A percentile compares a stretch with the other conserved stretches of the same genome.
Conservation (phyloP, 2,329 filamentous ascomycete genomes). For the Didymosphaeria variabile region DNA sequence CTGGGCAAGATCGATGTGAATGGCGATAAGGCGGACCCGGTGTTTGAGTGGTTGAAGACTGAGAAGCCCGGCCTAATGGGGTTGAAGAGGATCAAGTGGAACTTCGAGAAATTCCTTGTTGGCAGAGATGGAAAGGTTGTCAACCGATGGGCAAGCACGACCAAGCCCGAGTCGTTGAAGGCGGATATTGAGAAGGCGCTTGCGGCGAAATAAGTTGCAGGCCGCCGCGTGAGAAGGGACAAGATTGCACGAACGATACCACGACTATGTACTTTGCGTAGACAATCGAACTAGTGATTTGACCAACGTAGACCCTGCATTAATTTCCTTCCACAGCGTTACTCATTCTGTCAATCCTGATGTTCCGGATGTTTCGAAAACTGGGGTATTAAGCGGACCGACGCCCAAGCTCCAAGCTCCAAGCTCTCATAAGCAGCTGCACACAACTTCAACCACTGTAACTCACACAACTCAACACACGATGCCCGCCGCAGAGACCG, state of each 20-base stretch:
- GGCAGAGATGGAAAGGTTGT: slow-evolving; percentile 86
- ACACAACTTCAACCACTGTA: background rate
- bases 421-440: too few species aligned
- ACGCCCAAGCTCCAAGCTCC: slow-evolving; percentile 4
- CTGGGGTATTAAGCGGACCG: slow-evolving; percentile 2
- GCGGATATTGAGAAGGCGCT: slow-evolving; percentile 78
- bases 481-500: slow-evolving; percentile 14
- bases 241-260: slow-evolving; percentile 6
- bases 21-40: slow-evolving; percentile 78
- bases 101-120: slow-evolving; percentile 98
- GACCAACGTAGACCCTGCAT: background rate
- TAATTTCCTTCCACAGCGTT: slow-evolving; percentile 4
- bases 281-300: background rate
- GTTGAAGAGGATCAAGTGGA: slow-evolving; percentile 95
- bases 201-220: slow-evolving; percentile 19
- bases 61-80: slow-evolving; percentile 84
- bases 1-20: slow-evolving; percentile 92
- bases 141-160: slow-evolving; percentile 84
- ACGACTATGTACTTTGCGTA: slow-evolving; percentile 1
- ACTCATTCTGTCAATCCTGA: background rate
- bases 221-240: background rate
- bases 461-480: background rate
- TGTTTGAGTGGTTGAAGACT: slow-evolving; percentile 78
- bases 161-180: slow-evolving; percentile 85
- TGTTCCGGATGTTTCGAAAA: background rate